A percentile compares a stretch with the other conserved stretches of the same genome.
phyloP scores from a whole-genome alignment of 148 eudicot species.

The Chenopodium quinoa region DNA sequence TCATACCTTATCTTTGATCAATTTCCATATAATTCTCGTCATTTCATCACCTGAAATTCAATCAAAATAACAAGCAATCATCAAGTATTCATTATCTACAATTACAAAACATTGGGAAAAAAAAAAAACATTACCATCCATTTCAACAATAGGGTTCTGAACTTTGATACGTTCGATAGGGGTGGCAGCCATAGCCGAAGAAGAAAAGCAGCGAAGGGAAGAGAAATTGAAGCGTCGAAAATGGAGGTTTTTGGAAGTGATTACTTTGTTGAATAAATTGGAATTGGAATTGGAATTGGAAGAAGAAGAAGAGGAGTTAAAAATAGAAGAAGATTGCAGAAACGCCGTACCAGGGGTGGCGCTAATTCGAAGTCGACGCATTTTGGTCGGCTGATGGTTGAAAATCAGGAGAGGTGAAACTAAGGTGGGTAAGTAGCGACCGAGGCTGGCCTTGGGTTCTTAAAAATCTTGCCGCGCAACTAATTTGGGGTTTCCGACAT shows the following conservation, averaged over 20 bases:
- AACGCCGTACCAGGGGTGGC: slow-evolving; percentile 20
- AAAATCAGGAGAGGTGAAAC: neutral
- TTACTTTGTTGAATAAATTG: slow-evolving; percentile 7
- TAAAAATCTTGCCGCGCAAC: too few relatives aligned
- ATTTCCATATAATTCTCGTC: slow-evolving; percentile 49
- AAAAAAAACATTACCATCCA: slow-evolving; percentile 55
- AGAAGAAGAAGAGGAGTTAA: slow-evolving; percentile 4
- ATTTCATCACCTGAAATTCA: slow-evolving; percentile 46
- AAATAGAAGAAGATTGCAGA: neutral
- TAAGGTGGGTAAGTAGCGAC: too few relatives aligned
- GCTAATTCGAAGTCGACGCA: slow-evolving; percentile 29
- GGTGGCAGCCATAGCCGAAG: slow-evolving; percentile 11
- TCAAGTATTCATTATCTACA: too few relatives aligned
- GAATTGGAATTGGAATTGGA: neutral
- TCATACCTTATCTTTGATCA: slow-evolving; percentile 47
- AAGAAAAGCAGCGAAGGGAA: slow-evolving; percentile 30
- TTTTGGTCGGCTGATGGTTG: neutral
- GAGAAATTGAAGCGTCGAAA: slow-evolving; percentile 23
- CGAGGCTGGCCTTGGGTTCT: too few relatives aligned
- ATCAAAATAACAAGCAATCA: neutral
- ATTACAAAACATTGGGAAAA: too few relatives aligned
- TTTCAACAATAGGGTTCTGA: slow-evolving; percentile 84
- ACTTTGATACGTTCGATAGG: slow-evolving; percentile 54
- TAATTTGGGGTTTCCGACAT: too few relatives aligned
- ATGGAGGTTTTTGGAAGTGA: neutral